phyloP scores from a whole-genome alignment of 345 rosid species.

The Theobroma cacao region DNA sequence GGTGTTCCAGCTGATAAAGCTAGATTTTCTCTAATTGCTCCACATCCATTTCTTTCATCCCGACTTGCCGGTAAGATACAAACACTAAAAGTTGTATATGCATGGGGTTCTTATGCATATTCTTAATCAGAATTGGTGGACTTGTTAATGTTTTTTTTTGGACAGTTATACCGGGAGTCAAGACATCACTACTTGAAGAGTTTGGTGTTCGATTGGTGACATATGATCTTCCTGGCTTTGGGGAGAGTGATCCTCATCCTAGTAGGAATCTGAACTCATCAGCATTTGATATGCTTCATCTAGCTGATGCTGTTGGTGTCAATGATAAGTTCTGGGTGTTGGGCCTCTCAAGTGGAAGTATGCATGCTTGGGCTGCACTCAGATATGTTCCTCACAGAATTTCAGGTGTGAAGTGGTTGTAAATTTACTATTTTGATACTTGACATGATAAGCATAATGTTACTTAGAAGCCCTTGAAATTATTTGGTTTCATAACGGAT shows the following conservation, averaged over 20 bases:
- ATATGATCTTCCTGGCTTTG: constrained; percentile 96
- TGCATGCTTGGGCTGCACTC: constrained; percentile 95
- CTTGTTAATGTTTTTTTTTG: constrained; percentile 7
- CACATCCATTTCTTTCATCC: constrained; percentile 85
- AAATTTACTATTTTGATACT: neutral
- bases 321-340: constrained; percentile 81
- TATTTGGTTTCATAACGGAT: neutral
- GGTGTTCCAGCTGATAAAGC: constrained; percentile 79
- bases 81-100: neutral
- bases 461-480: neutral
- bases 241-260: constrained; percentile 93
- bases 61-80: constrained; percentile 65
- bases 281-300: constrained; percentile 64
- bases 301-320: constrained; percentile 68
- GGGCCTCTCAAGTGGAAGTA: constrained; percentile 75
- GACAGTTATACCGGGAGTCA: constrained; percentile 79
- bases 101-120: neutral
- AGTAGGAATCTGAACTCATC: constrained; percentile 78
- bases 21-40: constrained; percentile 63
- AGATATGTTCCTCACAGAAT: constrained; percentile 72
- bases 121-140: constrained; percentile 7
- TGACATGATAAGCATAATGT: neutral
- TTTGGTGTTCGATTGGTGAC: constrained; percentile 79
- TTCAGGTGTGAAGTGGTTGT: constrained; percentile 52
- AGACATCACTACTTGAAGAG: constrained; percentile 63